Evolutionary conservation across 2,329 filamentous ascomycete genomes (phyloP).

Genomic region (Didymella sp.): DNA sequence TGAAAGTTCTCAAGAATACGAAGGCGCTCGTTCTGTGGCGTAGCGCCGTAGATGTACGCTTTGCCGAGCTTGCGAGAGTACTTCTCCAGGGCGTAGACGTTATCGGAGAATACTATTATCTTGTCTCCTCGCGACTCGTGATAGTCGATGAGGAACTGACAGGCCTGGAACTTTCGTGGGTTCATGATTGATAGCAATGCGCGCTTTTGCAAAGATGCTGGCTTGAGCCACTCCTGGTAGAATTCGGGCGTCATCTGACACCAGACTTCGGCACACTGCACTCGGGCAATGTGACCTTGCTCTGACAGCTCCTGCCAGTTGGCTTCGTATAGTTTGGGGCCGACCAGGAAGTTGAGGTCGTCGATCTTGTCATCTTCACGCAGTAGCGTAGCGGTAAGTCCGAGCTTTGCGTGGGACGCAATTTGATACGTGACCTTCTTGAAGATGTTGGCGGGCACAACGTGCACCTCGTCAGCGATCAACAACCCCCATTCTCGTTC

Average conservation of each 20-base stretch:
- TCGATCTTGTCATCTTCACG: slow-evolving; percentile 98
- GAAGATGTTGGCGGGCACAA: slow-evolving; percentile 96
- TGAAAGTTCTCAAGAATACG: slow-evolving; percentile 93
- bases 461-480: slow-evolving; percentile 96
- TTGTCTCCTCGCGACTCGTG: slow-evolving; percentile 95
- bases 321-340: slow-evolving; percentile 95
- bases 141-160: slow-evolving; percentile 97
- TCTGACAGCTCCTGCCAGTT: slow-evolving; percentile 99
- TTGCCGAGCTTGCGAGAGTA: slow-evolving; percentile 87
- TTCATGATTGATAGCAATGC: slow-evolving; percentile 93
- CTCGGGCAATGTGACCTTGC: slow-evolving; percentile 94
- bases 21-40: slow-evolving; percentile 83
- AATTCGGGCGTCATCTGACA: slow-evolving; percentile 99
- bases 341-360: slow-evolving; percentile 95
- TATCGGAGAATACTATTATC: slow-evolving; percentile 97
- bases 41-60: slow-evolving; percentile 90
- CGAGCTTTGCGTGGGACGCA: slow-evolving; percentile 93
- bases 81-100: slow-evolving; percentile 87
- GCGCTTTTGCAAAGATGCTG: slow-evolving; percentile 67
- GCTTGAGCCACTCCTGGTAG: slow-evolving; percentile 87
- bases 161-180: slow-evolving; percentile 94
- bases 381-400: slow-evolving; percentile 89
- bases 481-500: slow-evolving; percentile 95
- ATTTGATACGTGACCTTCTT: slow-evolving; percentile 91
- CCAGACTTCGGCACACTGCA: slow-evolving; percentile 99